Evolutionary conservation across 1,139 yeast species (phyloP).

Genomic region (Suhomyces taliae): DNA sequence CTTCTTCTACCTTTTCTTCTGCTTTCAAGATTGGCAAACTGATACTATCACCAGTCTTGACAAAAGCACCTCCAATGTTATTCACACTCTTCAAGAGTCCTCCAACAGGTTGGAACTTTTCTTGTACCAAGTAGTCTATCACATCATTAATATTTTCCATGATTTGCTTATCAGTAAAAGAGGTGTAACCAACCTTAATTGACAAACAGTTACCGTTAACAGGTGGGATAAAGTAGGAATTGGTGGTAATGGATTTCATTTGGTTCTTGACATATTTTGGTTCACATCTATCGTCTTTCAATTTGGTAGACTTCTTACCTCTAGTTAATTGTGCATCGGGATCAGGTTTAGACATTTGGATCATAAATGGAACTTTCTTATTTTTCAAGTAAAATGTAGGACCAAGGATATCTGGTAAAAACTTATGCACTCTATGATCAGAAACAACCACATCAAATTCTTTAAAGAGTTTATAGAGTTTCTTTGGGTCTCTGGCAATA

Average conservation of each 20-base stretch:
- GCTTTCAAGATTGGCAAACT: slow-evolving; percentile 47
- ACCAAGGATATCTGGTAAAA: slow-evolving; percentile 57
- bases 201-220: slow-evolving; percentile 54
- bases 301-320: slow-evolving; percentile 36
- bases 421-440: slow-evolving; percentile 62
- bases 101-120: slow-evolving; percentile 54
- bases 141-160: slow-evolving; percentile 57
- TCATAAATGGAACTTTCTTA: slow-evolving; percentile 62
- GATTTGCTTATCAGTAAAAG: slow-evolving; percentile 44
- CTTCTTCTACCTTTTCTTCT: slow-evolving; percentile 17
- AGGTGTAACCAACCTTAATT: slow-evolving; percentile 54
- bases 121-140: slow-evolving; percentile 49
- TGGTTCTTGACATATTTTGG: slow-evolving; percentile 61
- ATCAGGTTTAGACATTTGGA: slow-evolving; percentile 61
- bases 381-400: slow-evolving; percentile 57
- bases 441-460: slow-evolving; percentile 67
- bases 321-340: slow-evolving; percentile 35
- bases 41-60: slow-evolving; percentile 64
- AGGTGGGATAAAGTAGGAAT: slow-evolving; percentile 60
- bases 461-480: slow-evolving; percentile 47
- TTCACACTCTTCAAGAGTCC: slow-evolving; percentile 48
- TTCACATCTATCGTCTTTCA: slow-evolving; percentile 58
- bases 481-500: slow-evolving; percentile 44
- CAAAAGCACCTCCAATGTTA: slow-evolving; percentile 50
- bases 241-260: slow-evolving; percentile 57